Conservation (phyloP, 108 stramenopile species). For the Pseudonitzschia multiseries region DNA sequence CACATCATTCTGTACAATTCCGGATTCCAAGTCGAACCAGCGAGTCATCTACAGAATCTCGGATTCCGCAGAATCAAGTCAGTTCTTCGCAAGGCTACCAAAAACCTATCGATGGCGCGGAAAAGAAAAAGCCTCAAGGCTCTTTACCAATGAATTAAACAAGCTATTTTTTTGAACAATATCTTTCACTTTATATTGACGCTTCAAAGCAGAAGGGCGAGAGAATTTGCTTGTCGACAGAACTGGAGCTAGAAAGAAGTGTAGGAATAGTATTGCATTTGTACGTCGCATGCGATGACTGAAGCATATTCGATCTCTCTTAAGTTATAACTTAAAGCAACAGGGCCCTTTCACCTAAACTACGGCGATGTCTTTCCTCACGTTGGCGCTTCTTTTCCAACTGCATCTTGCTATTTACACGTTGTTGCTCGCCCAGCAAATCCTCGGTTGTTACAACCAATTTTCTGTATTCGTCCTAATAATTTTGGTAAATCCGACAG, state of each 20-base stretch:
- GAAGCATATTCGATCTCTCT: too few species aligned
- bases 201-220: too few species aligned
- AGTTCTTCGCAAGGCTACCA: too few species aligned
- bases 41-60: not conserved
- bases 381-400: constrained; percentile 21
- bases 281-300: too few species aligned
- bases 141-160: too few species aligned
- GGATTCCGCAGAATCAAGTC: not conserved
- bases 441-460: constrained; percentile 69
- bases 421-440: constrained; percentile 58
- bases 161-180: too few species aligned
- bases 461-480: constrained; percentile 74
- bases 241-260: too few species aligned
- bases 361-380: constrained; percentile 9
- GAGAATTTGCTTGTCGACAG: too few species aligned
- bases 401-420: constrained; percentile 13
- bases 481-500: constrained; percentile 66
- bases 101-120: too few species aligned
- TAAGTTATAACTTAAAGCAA: not conserved
- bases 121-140: too few species aligned
- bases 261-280: too few species aligned
- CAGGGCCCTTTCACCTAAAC: constrained; percentile 5
- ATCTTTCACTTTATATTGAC: too few species aligned
- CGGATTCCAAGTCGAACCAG: not conserved
- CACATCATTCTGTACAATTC: not conserved